Base-by-base conservation (phyloP, 805 yeast species). In the Hanseniaspora valbyensis region DNA sequence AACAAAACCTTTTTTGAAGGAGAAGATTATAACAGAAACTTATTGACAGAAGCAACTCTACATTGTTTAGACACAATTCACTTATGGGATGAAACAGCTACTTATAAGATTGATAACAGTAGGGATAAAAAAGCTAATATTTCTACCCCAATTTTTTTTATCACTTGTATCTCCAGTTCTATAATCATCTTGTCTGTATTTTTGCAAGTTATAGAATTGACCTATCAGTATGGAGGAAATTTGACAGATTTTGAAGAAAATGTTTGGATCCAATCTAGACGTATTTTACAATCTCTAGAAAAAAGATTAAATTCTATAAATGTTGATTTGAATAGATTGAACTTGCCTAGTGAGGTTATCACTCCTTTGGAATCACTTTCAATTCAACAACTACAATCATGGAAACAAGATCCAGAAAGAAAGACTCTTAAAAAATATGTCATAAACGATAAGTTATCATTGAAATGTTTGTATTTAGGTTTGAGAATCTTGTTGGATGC, bases 401-500 rank as follows among this genome's bases (percentile, higher is more conserved):
- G 69, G 54, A 63, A 66, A 40, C 75, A 74, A 6, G 34, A 16
- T 2, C 70, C 70, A 44, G 56, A 65, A n/a, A 60, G 65, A 22
- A 72, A 66, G 55, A 74, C 75, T 1, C 66, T 76, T 19, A 68
- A 70, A 9, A 67, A 61, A 43, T 69, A 76, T 21, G 74, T 80
- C 42, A 62, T 67, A 38, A 67, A 67, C 44, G 76, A 77, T 13
- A 69, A 74, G 60, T 67, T 77, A 48, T 76, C 80, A 18, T 69
- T 74, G 45, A 74, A 79, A 59, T 71, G 80, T 19, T 64, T 83
- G 37, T 79, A 81, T 51, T 64, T 83, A 34, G 94, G 92, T 37
- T 83, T 83, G 12, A 69, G 87, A 57, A 80, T 83, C 28, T 68
- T 83, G 46, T 87, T 88, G 3, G 92, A 83, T 68, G 89, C 89